These are phyloP conservation scores for Fusarium pseudonygamai DNA, from an alignment of 2,329 filamentous ascomycete species.

Conservation along the genomic window DNA sequence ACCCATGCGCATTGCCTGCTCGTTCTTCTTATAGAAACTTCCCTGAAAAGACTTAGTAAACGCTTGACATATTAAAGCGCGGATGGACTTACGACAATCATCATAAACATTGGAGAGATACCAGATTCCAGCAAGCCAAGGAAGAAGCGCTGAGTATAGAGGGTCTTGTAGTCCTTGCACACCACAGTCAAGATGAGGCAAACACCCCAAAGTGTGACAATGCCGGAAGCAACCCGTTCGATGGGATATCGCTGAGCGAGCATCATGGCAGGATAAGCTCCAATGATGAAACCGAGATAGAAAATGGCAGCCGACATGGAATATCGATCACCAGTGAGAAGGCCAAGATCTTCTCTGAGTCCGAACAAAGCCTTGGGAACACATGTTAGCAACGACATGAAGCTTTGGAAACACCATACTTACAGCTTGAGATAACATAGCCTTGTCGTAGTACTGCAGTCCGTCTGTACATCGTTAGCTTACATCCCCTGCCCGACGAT, in stretches of 20 bases:
- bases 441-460: conserved; percentile 60
- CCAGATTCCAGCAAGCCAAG: conserved; percentile 65
- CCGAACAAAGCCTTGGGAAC: conserved; percentile 29
- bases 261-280: conserved; percentile 54
- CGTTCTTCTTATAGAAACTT: conserved; percentile 53
- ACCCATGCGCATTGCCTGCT: conserved; percentile 52
- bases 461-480: neutral
- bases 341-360: conserved; percentile 35
- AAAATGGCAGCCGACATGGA: conserved; percentile 57
- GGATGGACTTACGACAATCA: conserved; percentile 51
- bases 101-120: conserved; percentile 66
- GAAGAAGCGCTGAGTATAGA: conserved; percentile 61
- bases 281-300: conserved; percentile 59
- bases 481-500: neutral
- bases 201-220: conserved; percentile 47
- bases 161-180: conserved; percentile 49
- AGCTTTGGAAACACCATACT: neutral
- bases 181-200: conserved; percentile 50
- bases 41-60: neutral
- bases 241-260: conserved; percentile 57
- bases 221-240: conserved; percentile 54
- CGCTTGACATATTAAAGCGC: too few species aligned
- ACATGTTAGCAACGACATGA: neutral
- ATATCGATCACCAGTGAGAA: conserved; percentile 54
- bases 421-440: conserved; percentile 63